Evolutionary conservation across 371 early-diverging fungal genomes (phyloP), one percentile per base, ranked within the genome.

Genomic region (Mucor piriformis): DNA sequence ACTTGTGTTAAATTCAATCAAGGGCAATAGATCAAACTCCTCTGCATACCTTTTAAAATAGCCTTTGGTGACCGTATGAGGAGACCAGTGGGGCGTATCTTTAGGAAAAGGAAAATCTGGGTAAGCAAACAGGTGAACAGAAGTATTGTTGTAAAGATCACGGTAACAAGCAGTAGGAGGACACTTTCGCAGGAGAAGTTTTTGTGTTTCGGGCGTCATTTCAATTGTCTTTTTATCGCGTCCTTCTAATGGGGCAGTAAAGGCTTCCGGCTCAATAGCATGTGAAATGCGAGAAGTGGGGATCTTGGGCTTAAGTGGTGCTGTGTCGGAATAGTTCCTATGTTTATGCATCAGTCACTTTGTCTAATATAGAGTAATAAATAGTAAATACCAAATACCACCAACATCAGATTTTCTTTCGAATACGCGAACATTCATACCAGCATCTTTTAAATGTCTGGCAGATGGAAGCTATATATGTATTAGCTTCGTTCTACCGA

Each of bases 1-100:
- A 20, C 59, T 48, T 4, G 73, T 74, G 24, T 61, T 44, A 20
- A 63, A 63, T 18, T 63, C 61, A 29, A 74, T 64, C 35, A 74
- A 47, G 0, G 55, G 53, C 3, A 48, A 23, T 13, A 69, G 20
- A 23, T 58, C 59, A 27, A 54, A 64, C 2, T 38, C 10, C 3
- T 52, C 32, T 2, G 65, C 58, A 46, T 64, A 69, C 1, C 13
- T 25, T 23, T 61, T 27, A 34, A 61, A 32, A 11, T 64, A 69
- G 10, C 50, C 43, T 13, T 24, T 13, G 2, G 43, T 35, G 6
- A 12, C 38, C 2, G 49, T 15, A 37, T 62, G 69, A n/a, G 37
- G 29, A 11, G 29, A 6, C 2, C 11, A 64, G 0, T 15, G 12
- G 0, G 49, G 37, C 12, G 48, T 33, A 8, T 18, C 29, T 7